phyloP scores from a whole-genome alignment of 768 basidiomycete species.

The Leccinum arenicola region DNA sequence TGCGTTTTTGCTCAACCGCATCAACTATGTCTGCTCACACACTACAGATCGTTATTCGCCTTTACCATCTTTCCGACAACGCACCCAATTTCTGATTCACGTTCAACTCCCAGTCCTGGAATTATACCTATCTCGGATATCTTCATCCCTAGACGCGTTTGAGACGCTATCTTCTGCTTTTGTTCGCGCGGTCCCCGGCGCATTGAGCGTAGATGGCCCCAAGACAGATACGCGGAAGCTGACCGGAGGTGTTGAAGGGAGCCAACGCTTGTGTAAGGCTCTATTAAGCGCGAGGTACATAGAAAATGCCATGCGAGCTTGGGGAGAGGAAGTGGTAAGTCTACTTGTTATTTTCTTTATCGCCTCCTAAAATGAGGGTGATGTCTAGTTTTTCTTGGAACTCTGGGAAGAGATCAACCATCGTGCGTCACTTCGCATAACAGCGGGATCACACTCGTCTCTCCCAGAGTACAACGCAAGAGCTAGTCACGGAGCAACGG shows the following conservation, averaged over 20 bases:
- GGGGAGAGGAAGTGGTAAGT: constrained; percentile 89
- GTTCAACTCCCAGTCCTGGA: constrained; percentile 86
- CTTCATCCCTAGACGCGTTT: constrained; percentile 87
- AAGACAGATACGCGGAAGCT: constrained; percentile 55
- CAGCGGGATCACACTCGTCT: constrained; percentile 45
- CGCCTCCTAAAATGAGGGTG: constrained; percentile 1
- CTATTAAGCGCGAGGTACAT: constrained; percentile 78
- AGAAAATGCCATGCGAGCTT: constrained; percentile 62
- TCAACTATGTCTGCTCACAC: not conserved
- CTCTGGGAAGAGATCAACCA: constrained; percentile 79
- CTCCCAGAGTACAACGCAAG: constrained; percentile 43
- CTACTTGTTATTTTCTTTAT: constrained; percentile 1
- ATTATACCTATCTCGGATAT: constrained; percentile 73
- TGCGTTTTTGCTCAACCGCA: constrained; percentile 29
- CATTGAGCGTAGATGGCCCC: constrained; percentile 54
- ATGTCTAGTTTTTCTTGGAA: constrained; percentile 83
- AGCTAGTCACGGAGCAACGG: constrained; percentile 25
- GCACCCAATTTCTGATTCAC: constrained; percentile 76
- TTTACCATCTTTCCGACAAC: constrained; percentile 73
- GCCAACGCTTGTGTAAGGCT: constrained; percentile 83
- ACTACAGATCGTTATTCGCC: constrained; percentile 83
- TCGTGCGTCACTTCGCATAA: constrained; percentile 54
- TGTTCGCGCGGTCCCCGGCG: constrained; percentile 90
- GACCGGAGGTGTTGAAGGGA: constrained; percentile 82
- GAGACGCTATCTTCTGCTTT: constrained; percentile 88